Evolutionary conservation across 352 stramenopile species (phyloP).

Genomic region (Phytophthora melonis): DNA sequence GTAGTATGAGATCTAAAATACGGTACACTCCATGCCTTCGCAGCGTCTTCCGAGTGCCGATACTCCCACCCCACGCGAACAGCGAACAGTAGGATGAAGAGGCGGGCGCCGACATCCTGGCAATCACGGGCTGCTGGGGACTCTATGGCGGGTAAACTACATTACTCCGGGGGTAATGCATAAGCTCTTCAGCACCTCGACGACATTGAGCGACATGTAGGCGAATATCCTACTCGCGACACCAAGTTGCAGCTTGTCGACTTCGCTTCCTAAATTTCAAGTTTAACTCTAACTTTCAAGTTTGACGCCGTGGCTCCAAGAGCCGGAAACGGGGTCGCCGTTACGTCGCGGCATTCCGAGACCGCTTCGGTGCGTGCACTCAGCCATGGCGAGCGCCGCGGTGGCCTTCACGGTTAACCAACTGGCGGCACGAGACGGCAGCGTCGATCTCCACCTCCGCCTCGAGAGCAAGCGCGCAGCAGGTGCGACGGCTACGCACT

Average conservation of each 20-base stretch:
- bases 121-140: not conserved
- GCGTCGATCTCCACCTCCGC: slow-evolving; percentile 16
- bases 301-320: not conserved
- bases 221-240: too few species aligned
- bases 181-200: too few species aligned
- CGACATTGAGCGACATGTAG: too few species aligned
- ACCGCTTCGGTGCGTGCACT: slow-evolving; percentile 13
- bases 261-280: not conserved
- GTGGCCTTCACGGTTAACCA: slow-evolving; percentile 33
- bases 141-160: not conserved
- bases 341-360: slow-evolving; percentile 23
- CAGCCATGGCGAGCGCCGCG: slow-evolving; percentile 34
- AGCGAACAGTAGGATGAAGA: not conserved
- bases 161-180: too few species aligned
- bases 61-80: too few species aligned
- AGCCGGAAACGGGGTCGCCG: slow-evolving; percentile 17
- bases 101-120: not conserved
- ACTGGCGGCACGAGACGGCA: slow-evolving; percentile 8
- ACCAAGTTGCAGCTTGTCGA: too few species aligned
- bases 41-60: not conserved
- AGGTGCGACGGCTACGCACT: slow-evolving; percentile 7
- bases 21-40: too few species aligned
- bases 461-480: slow-evolving; percentile 26
- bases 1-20: too few species aligned
- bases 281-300: slow-evolving; percentile 1